Evolutionary conservation across 345 rosid species (phyloP).

Genomic region (Rubroshorea leprosula): DNA sequence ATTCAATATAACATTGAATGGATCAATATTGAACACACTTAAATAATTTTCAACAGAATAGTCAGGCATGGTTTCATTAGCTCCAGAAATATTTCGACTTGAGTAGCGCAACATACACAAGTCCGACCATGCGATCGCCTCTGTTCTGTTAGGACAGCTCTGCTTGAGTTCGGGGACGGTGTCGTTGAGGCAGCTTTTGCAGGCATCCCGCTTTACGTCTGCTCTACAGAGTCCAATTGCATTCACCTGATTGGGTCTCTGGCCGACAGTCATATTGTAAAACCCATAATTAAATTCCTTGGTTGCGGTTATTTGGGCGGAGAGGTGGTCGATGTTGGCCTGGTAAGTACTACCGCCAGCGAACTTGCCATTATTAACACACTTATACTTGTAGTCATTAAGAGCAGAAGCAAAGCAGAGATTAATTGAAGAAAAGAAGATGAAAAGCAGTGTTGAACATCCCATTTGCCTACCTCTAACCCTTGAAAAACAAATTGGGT

Average conservation of each 20-base stretch:
- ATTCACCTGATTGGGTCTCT: constrained; percentile 11
- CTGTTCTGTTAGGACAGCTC: constrained; percentile 15
- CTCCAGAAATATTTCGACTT: constrained; percentile 7
- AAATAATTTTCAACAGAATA: too few relatives aligned
- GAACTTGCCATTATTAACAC: constrained; percentile 15
- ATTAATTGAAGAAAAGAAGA: neutral
- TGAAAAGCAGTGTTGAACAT: neutral
- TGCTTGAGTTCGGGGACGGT: neutral
- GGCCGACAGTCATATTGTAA: constrained; percentile 11
- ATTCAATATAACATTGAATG: too few relatives aligned
- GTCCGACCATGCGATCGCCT: constrained; percentile 2
- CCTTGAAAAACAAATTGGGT: too few relatives aligned
- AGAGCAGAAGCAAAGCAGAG: too few relatives aligned
- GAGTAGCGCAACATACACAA: constrained; percentile 16
- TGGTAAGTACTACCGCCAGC: constrained; percentile 10
- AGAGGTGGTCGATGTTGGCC: constrained; percentile 15
- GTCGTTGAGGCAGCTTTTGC: neutral
- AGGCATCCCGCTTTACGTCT: neutral
- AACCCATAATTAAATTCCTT: constrained; percentile 9
- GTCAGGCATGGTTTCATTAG: too few relatives aligned
- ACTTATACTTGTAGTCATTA: neutral
- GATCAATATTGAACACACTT: too few relatives aligned
- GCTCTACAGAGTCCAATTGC: too few relatives aligned
- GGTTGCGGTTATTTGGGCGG: constrained; percentile 2
- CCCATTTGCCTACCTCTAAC: too few relatives aligned